These are phyloP conservation scores for Termitomyces titanicus DNA, from an alignment of 768 basidiomycete genomes.

Conservation along the genomic window DNA sequence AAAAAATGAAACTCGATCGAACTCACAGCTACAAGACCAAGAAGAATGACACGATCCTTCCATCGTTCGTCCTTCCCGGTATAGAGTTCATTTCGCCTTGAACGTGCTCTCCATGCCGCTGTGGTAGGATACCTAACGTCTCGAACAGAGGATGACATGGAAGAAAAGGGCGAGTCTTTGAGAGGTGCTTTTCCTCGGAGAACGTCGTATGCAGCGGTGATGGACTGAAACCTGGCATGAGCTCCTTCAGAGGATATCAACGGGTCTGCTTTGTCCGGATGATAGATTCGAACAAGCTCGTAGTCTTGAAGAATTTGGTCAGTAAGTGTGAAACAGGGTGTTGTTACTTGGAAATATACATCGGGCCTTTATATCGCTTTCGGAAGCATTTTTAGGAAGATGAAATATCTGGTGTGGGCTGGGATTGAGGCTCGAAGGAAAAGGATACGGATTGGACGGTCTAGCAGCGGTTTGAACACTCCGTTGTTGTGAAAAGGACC, in stretches of 20 bases:
- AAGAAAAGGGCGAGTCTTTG: conserved; percentile 7
- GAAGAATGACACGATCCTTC: conserved; percentile 62
- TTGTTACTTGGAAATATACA: conserved; percentile 35
- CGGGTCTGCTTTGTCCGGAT: conserved; percentile 60
- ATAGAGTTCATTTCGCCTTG: conserved; percentile 42
- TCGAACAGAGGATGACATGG: conserved; percentile 7
- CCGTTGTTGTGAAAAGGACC: background rate
- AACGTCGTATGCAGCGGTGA: conserved; percentile 63
- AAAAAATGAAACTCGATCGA: too few species aligned
- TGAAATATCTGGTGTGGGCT: conserved; percentile 66
- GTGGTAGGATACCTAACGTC: conserved; percentile 28
- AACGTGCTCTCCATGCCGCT: conserved; percentile 42
- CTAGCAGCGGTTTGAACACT: background rate
- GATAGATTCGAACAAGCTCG: conserved; percentile 76
- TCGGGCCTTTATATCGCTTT: conserved; percentile 52
- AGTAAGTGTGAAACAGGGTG: background rate
- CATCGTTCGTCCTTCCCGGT: conserved; percentile 60
- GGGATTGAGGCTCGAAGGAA: conserved; percentile 45
- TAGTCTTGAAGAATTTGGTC: conserved; percentile 47
- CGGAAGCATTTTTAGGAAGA: conserved; percentile 47
- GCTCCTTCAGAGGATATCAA: conserved; percentile 42
- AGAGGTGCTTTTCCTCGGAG: conserved; percentile 46
- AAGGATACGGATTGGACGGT: conserved; percentile 39
- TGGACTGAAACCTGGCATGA: conserved; percentile 66
- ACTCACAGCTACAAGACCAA: conserved; percentile 51